phyloP scores from a whole-genome alignment of 176 grass and related monocot species.

The Zea mays region Zm-B73-REFERENCE-NAM-5.0 NC_050099.1:51866501-51867000 shows the following conservation, averaged over 20 bases:
- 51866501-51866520: slow-evolving; percentile 30
- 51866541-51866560: not conserved
- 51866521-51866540: slow-evolving; percentile 10
- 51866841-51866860: not conserved
- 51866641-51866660: slow-evolving; percentile 49
- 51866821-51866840: not conserved
- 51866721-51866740: slow-evolving; percentile 40
- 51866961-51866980: not conserved
- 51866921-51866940: not conserved
- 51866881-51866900: not conserved
- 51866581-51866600: slow-evolving; percentile 14
- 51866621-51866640: slow-evolving; percentile 38
- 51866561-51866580: not conserved
- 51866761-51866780: not conserved
- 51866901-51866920: no score
- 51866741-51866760: slow-evolving; percentile 39
- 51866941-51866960: not conserved
- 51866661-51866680: slow-evolving; percentile 31
- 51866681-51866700: slow-evolving; percentile 15
- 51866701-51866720: slow-evolving; percentile 2
- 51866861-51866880: slow-evolving; percentile 2
- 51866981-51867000: not conserved
- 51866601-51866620: slow-evolving; percentile 23
- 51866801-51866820: slow-evolving; percentile 10
- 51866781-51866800: not conserved